Base-by-base conservation (phyloP, 768 basidiomycete species). In the Mycena rosella region DNA sequence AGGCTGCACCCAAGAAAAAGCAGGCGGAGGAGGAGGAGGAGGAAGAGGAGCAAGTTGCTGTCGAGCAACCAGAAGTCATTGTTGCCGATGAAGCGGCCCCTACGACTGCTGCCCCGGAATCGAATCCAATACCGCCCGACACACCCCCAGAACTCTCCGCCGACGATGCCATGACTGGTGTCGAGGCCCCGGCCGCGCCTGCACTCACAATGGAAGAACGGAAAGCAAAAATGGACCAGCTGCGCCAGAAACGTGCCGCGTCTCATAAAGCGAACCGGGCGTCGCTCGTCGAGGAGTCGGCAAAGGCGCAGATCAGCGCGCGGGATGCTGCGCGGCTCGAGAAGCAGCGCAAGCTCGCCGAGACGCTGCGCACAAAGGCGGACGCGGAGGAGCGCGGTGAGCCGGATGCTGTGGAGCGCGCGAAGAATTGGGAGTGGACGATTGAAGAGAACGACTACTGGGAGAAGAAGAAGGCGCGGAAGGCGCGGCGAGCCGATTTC, bases 401-500 rank as follows among this genome's bases (percentile, higher is more conserved):
- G 77, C 69, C 69, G 17, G 70, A 68, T 53, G 96, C 98, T 76
- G 83, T 95, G 8, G 95, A 97, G 77, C 82, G 96, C 68, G 87
- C 88, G 75, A 95, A 94, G 86, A 95, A 96, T 74, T 98, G 96
- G 96, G 94, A 95, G 73, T 96, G 93, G 83, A 93, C 93, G 29
- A 89, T 98, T 63, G 95, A 98, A 80, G 95, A 98, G 80, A 97
- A 96, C 75, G 96, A 99, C 68, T 85, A 89, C 63, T 99, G 98
- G 98, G 96, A 98, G 82, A 93, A 93, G 85, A 95, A 96, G 78
- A 78, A 88, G 72, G 91, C 89, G 27, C 82, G 91, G 74, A 98
- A 96, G 80, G 88, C 87, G 69, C 85, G 95, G 77, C 86, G 94
- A 78, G 94, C 91, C 11, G 94, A 97, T 79, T 95, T 90, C 71